Evolutionary conservation across 345 rosid genomes (phyloP), one percentile per base, ranked within the genome.

Genomic region (Eucalyptus victrix): DNA sequence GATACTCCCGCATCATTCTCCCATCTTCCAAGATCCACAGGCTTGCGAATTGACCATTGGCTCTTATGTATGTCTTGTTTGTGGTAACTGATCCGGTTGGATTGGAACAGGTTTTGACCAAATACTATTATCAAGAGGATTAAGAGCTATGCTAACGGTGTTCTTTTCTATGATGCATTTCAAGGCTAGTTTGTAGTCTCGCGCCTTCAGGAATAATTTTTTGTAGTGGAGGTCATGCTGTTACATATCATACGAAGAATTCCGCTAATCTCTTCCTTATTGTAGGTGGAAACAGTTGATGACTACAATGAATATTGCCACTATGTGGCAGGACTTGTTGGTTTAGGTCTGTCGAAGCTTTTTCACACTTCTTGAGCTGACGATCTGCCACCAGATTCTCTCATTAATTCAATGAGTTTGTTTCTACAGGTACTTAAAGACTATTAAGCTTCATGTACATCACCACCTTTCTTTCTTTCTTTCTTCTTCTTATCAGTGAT

Each of bases 291-390:
- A 94, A 96, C 98, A 18, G 72, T 95, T 65, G 96, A 93, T 80
- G 98, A 98, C 92, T 97, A 97, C 88, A 96, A 98, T 90, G 99
- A 98, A 90, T 98, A 98, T 91, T 98, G 99, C 93, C 96, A 98
- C 92, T 97, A 98, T 91, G 99, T 95, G 85, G 98, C 99, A 47
- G 99, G 99, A 89, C 98, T 98, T 87, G 99, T 50, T 50, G 53
- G 53, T 50, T 50, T 50, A 50, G 53, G 53, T 49, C 51, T 49
- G 51, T 49, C 49, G 86, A 98, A 97, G 91, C 98, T 98, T 92
- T 98, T 98, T 93, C 93, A 94, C 67, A 42, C 44, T 42, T 42
- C 44, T 42, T 7, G 94, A 19, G 87, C 88, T 26, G 99, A 98
- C 92, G 97, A 96, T 93, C 89, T 97, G 91, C 93, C 94, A 72